A percentile compares a stretch with the other conserved stretches of the same genome.
phyloP scores from a whole-genome alignment of 208 protist species.

The Trypanosoma grayi region DNA sequence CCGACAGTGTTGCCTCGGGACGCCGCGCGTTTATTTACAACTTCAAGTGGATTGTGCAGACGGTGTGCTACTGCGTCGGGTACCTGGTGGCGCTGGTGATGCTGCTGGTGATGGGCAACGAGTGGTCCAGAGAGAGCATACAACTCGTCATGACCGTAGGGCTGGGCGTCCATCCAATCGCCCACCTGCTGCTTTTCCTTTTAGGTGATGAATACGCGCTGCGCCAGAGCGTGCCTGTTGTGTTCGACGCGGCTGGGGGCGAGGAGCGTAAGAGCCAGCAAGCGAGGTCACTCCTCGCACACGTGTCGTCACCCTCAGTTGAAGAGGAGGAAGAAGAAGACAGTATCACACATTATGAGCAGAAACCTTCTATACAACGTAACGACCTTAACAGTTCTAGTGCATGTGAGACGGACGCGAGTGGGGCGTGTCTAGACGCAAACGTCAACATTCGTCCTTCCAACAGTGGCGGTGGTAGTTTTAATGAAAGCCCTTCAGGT shows the following conservation, averaged over 20 bases:
- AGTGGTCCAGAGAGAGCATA: slow-evolving; percentile 26
- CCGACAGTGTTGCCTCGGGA: slow-evolving; percentile 38
- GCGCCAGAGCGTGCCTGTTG: neutral
- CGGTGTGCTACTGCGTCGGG: slow-evolving; percentile 46
- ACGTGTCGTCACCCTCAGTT: neutral
- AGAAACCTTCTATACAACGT: too few species aligned
- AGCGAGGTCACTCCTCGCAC: neutral
- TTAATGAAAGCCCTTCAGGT: neutral
- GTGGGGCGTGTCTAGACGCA: too few species aligned
- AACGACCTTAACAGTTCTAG: too few species aligned
- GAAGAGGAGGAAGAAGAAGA: neutral
- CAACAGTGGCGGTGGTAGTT: too few species aligned
- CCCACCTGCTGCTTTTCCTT: slow-evolving; percentile 10
- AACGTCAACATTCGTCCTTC: too few species aligned
- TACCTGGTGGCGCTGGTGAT: slow-evolving; percentile 33
- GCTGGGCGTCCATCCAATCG: slow-evolving; percentile 9
- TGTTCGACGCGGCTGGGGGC: too few species aligned
- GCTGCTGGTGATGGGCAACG: slow-evolving; percentile 33
- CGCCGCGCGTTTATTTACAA: slow-evolving; percentile 47
- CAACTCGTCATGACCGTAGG: slow-evolving; percentile 30
- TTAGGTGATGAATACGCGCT: slow-evolving; percentile 10
- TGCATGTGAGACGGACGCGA: too few species aligned
- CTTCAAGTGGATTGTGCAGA: slow-evolving; percentile 67
- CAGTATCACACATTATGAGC: too few species aligned
- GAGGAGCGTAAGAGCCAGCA: neutral